A percentile compares a stretch with the other conserved stretches of the same genome.
These are phyloP conservation scores for Crepidotus variabilis DNA, from an alignment of 768 basidiomycete species.

Conservation along the genomic window DNA sequence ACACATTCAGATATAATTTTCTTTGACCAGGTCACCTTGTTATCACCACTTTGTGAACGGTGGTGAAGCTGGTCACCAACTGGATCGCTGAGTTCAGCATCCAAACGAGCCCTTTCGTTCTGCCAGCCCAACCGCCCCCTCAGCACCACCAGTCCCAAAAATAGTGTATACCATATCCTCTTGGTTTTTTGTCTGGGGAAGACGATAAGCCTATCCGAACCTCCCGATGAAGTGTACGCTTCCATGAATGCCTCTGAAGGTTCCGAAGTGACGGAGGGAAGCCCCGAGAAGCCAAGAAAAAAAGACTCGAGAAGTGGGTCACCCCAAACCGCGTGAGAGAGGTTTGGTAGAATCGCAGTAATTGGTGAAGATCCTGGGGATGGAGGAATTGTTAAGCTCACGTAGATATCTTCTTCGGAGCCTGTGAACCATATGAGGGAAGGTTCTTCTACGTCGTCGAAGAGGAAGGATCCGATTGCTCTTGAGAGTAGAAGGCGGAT, in stretches of 20 bases:
- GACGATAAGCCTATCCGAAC: conserved; percentile 39
- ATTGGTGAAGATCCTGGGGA: conserved; percentile 25
- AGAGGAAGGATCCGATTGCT: conserved; percentile 72
- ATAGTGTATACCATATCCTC: conserved; percentile 72
- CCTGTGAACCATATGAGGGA: conserved; percentile 64
- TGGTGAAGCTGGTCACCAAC: too few species aligned
- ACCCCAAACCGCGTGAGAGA: conserved; percentile 65
- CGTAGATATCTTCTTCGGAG: conserved; percentile 52
- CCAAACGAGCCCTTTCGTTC: not conserved
- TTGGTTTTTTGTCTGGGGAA: conserved; percentile 73
- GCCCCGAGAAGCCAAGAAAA: conserved; percentile 42
- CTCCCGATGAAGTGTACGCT: conserved; percentile 54
- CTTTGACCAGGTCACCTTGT: not conserved
- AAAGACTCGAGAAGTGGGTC: conserved; percentile 72
- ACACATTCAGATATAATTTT: not conserved
- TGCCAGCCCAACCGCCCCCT: conserved; percentile 24
- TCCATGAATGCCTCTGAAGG: conserved; percentile 44
- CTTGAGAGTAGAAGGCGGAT: conserved; percentile 54
- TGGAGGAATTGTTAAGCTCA: conserved; percentile 29
- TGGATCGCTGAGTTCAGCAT: not conserved
- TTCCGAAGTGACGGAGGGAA: conserved; percentile 26
- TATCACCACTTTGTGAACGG: not conserved
- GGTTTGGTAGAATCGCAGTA: conserved; percentile 43
- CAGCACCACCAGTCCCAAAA: conserved; percentile 53
- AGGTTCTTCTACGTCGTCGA: conserved; percentile 74